These are phyloP conservation scores for Hypoxylon sp. DNA, from an alignment of 2,329 filamentous ascomycete genomes.

Conservation along the genomic window DNA sequence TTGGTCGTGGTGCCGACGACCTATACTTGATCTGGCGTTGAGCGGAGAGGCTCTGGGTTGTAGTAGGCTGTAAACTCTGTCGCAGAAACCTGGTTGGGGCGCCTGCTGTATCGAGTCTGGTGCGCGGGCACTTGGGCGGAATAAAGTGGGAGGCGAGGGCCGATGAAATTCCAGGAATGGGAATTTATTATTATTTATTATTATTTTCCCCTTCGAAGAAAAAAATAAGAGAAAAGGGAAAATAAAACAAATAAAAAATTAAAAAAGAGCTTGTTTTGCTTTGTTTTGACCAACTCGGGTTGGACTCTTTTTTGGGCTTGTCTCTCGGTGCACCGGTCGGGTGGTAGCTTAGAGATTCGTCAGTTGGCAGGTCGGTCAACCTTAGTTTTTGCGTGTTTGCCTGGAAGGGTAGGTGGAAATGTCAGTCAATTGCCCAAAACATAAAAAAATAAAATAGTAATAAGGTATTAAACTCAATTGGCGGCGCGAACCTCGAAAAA, in stretches of 20 bases:
- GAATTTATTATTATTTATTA: slow-evolving; percentile 60
- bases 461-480: slow-evolving; percentile 30
- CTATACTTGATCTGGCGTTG: slow-evolving; percentile 76
- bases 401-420: slow-evolving; percentile 42
- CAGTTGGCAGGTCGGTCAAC: slow-evolving; percentile 17
- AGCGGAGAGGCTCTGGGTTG: slow-evolving; percentile 65
- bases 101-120: slow-evolving; percentile 65
- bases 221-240: slow-evolving; percentile 39
- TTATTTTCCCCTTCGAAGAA: slow-evolving; percentile 45
- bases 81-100: slow-evolving; percentile 70
- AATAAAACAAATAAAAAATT: slow-evolving; percentile 32
- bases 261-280: slow-evolving; percentile 23
- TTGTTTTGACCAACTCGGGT: slow-evolving; percentile 40
- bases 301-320: slow-evolving; percentile 50
- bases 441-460: slow-evolving; percentile 20
- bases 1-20: slow-evolving; percentile 76
- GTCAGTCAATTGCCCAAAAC: slow-evolving; percentile 46
- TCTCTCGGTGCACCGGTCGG: slow-evolving; percentile 45
- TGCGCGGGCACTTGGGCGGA: slow-evolving; percentile 57
- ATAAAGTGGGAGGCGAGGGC: slow-evolving; percentile 58
- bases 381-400: slow-evolving; percentile 29
- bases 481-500: slow-evolving; percentile 23
- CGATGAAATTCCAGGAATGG: slow-evolving; percentile 57
- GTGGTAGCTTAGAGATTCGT: slow-evolving; percentile 31
- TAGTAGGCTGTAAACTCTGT: slow-evolving; percentile 62